phyloP scores from a whole-genome alignment of 148 eudicot species.

The Salicornia ramosissima region DNA sequence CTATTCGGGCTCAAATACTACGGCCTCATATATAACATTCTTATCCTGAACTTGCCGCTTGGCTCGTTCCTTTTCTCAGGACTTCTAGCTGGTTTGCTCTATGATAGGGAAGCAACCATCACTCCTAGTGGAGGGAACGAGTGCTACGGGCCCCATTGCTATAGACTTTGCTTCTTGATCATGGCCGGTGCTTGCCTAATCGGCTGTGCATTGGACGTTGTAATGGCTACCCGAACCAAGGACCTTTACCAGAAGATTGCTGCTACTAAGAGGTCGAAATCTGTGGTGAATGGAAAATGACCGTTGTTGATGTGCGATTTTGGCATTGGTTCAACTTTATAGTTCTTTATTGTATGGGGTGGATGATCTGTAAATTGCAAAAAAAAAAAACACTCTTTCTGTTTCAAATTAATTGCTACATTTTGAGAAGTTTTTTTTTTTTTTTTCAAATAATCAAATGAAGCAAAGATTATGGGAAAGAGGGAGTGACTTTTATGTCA shows the following conservation, averaged over 20 bases:
- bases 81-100: conserved; percentile 74
- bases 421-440: no score
- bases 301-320: neutral
- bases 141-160: conserved; percentile 76
- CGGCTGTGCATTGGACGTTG: conserved; percentile 58
- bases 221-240: conserved; percentile 53
- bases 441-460: no score
- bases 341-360: neutral
- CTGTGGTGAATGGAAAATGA: conserved; percentile 14
- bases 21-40: conserved; percentile 83
- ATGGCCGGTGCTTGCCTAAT: conserved; percentile 68
- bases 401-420: no score
- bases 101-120: conserved; percentile 69
- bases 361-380: neutral
- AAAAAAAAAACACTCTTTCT: no score
- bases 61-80: conserved; percentile 98
- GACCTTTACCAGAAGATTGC: conserved; percentile 47
- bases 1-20: conserved; percentile 89
- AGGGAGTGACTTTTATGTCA: no score
- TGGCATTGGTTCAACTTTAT: neutral
- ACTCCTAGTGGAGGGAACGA: conserved; percentile 75
- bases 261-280: conserved; percentile 36
- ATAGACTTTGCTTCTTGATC: conserved; percentile 58
- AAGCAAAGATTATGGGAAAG: no score
- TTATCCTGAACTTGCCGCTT: conserved; percentile 79